phyloP scores from a whole-genome alignment of 2,329 filamentous ascomycete genomes.

The Penicillium sp. region DNA sequence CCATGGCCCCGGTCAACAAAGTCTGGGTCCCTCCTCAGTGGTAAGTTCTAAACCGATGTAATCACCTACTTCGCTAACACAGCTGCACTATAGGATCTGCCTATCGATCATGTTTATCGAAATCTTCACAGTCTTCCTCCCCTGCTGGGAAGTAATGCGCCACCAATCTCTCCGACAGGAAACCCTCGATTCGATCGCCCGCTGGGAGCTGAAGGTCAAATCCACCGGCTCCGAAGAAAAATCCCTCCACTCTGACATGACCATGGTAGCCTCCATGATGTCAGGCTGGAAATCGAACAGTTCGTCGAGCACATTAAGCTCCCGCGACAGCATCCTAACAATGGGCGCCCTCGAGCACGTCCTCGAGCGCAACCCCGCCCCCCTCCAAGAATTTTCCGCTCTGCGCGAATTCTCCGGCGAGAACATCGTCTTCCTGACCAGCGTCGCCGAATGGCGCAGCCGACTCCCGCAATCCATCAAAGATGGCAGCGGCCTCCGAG shows the following conservation, averaged over 20 bases:
- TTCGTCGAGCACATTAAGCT: constrained; percentile 39
- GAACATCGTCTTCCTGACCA: constrained; percentile 65
- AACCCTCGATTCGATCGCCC: constrained; percentile 36
- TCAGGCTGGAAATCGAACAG: constrained; percentile 32
- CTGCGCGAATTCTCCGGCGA: constrained; percentile 67
- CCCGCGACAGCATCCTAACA: constrained; percentile 52
- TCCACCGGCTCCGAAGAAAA: constrained; percentile 19
- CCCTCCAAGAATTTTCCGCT: constrained; percentile 63
- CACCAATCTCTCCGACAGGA: constrained; percentile 34
- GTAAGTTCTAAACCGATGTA: background rate
- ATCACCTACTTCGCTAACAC: background rate
- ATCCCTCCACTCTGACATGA: constrained; percentile 30
- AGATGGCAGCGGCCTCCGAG: constrained; percentile 15
- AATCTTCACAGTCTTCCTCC: constrained; percentile 62
- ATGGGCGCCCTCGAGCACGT: constrained; percentile 63
- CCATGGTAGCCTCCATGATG: constrained; percentile 29
- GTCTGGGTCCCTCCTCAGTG: constrained; percentile 62
- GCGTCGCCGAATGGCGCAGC: constrained; percentile 57
- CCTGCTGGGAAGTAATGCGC: constrained; percentile 56
- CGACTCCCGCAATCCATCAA: constrained; percentile 22
- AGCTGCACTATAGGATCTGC: constrained; percentile 42
- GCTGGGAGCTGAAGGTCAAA: constrained; percentile 40
- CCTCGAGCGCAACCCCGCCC: constrained; percentile 55
- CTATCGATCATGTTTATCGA: constrained; percentile 63
- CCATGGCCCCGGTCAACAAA: constrained; percentile 52